Percentiles rank a stretch among this genome's conserved stretches.
Conservation (phyloP, 108 stramenopile genomes). For the Fragilariopsis cylindrus region DNA sequence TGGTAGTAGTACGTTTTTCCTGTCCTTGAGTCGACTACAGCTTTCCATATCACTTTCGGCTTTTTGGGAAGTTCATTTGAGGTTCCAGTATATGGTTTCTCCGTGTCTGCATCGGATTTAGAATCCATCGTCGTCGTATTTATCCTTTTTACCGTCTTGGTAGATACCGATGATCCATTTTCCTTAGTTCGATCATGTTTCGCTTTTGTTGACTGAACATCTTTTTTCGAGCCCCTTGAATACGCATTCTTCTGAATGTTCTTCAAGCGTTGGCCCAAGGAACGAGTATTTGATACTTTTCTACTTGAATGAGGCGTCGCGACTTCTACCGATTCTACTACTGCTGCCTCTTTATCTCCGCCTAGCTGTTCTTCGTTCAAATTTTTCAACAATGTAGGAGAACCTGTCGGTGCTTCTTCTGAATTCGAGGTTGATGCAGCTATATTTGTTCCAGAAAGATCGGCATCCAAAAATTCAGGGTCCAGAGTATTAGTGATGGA, state of each 20-base stretch:
- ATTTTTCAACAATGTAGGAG: not conserved
- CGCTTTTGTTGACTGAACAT: not conserved
- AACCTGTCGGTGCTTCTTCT: not conserved
- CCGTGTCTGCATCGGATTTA: not conserved
- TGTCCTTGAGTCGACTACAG: slow-evolving; percentile 48
- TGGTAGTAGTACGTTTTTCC: slow-evolving; percentile 79
- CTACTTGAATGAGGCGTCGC: no score
- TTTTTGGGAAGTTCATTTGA: slow-evolving; percentile 5
- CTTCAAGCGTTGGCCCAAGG: not conserved
- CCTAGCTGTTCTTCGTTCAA: not conserved
- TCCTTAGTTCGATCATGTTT: not conserved
- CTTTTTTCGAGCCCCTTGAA: slow-evolving; percentile 3
- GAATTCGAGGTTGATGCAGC: not conserved
- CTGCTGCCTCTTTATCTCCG: not conserved
- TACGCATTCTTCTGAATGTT: slow-evolving; percentile 3
- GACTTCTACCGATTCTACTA: not conserved
- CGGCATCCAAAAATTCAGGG: slow-evolving; percentile 2
- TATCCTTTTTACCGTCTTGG: not conserved
- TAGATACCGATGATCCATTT: not conserved
- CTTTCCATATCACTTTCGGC: slow-evolving; percentile 54
- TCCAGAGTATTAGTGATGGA: slow-evolving; percentile 1
- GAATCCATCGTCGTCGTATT: not conserved
- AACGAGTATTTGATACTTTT: no score
- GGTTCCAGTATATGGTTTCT: not conserved
- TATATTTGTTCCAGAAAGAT: not conserved